Evolutionary conservation across 306 rosid species (phyloP).

Genomic region (Cucurbita maxima): DNA sequence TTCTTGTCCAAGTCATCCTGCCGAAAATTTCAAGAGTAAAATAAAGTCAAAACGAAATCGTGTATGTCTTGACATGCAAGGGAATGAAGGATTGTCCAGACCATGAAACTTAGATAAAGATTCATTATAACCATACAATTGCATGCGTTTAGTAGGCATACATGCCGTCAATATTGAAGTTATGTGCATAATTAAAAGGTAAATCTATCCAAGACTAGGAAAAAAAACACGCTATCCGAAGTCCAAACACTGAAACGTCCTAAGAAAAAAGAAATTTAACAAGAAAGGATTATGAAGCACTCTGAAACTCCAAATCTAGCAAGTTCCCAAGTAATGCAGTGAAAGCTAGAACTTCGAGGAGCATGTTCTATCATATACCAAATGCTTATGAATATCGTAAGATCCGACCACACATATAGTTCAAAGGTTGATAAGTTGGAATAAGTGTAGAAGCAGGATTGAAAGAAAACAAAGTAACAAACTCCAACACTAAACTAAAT

Average conservation of each 20-base stretch:
- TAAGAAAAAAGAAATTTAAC: not conserved
- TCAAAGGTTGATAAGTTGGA: not conserved
- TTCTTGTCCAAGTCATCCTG: constrained; percentile 89
- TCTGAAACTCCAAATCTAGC: not conserved
- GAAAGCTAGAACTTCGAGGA: not conserved
- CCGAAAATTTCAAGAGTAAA: constrained; percentile 8
- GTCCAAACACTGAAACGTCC: not conserved
- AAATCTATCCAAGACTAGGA: not conserved
- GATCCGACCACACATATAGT: not conserved
- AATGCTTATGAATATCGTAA: not conserved
- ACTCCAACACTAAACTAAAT: not conserved
- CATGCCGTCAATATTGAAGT: not conserved
- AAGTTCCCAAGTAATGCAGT: not conserved
- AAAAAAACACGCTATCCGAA: not conserved
- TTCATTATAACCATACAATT: not conserved
- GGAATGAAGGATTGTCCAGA: not conserved
- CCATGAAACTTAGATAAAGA: not conserved
- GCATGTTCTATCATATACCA: not conserved
- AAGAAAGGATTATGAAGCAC: not conserved
- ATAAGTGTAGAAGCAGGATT: not conserved
- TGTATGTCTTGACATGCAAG: not conserved
- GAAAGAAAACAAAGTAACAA: not conserved
- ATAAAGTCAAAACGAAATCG: not conserved
- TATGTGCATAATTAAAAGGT: not conserved
- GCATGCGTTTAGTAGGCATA: not conserved